Percentiles rank a stretch among this genome's conserved stretches.
phyloP scores from a whole-genome alignment of 257 asterid genomes.

The Coffea eugenioides region DNA sequence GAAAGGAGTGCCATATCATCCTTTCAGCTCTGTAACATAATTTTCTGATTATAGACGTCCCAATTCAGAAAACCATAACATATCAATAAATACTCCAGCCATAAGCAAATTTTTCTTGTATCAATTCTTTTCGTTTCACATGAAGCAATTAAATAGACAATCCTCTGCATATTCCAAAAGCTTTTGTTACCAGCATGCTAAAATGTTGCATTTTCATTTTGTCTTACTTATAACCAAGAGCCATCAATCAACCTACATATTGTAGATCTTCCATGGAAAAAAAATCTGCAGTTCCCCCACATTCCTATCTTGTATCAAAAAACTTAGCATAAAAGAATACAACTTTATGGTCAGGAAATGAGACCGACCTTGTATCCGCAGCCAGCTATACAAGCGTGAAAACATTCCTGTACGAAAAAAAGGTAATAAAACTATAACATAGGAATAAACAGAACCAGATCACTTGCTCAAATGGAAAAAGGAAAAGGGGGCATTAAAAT shows the following conservation, averaged over 20 bases:
- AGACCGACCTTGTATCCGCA: conserved; percentile 73
- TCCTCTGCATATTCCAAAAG: background rate
- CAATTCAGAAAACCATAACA: background rate
- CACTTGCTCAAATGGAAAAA: background rate
- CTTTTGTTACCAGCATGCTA: background rate
- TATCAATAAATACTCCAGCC: background rate
- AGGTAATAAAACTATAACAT: background rate
- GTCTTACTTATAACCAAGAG: background rate
- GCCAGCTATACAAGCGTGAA: conserved; percentile 75
- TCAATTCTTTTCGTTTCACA: background rate
- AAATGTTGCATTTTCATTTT: background rate
- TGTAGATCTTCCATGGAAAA: background rate
- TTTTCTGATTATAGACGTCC: background rate
- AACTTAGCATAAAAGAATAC: conserved; percentile 3
- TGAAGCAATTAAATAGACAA: background rate
- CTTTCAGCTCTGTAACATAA: background rate
- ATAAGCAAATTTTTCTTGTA: background rate
- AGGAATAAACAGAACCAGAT: background rate
- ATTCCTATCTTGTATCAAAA: background rate
- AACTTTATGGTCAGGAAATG: background rate
- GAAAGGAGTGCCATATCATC: background rate
- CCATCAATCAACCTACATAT: background rate
- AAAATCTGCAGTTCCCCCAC: background rate
- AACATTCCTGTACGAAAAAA: conserved; percentile 54
- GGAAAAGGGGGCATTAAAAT: background rate